phyloP scores from a whole-genome alignment of 495 filamentous ascomycete genomes.

The Wilcoxina mikolae region DNA sequence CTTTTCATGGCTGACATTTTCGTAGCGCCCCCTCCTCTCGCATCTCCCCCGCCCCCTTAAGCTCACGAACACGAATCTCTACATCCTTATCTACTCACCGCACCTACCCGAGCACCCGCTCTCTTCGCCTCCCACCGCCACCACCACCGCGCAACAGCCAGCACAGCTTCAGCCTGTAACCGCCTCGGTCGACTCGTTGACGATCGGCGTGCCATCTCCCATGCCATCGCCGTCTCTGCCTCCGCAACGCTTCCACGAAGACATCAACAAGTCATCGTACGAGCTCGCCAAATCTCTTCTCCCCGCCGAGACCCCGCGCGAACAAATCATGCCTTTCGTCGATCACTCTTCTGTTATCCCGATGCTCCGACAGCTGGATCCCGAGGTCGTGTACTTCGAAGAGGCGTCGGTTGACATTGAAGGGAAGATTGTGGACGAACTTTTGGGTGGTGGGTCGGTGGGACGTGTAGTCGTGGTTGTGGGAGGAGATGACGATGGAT shows the following conservation, averaged over 20 bases:
- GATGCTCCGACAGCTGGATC: conserved; percentile 13
- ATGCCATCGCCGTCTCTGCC: conserved; percentile 4
- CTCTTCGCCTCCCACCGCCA: not conserved
- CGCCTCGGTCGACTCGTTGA: not conserved
- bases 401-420: conserved; percentile 12
- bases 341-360: conserved; percentile 4
- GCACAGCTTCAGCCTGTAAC: no score
- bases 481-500: conserved; percentile 16
- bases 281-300: conserved; percentile 13
- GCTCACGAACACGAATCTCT: conserved; percentile 9
- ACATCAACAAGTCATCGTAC: not conserved
- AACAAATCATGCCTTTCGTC: conserved; percentile 22
- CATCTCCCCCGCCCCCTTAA: conserved; percentile 18
- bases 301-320: conserved; percentile 12
- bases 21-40: conserved; percentile 17
- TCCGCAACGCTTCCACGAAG: not conserved
- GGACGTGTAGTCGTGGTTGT: conserved; percentile 20
- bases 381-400: conserved; percentile 24
- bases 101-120: conserved; percentile 2
- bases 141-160: not conserved
- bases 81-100: conserved; percentile 24
- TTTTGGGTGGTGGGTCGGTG: conserved; percentile 13
- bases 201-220: not conserved
- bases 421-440: conserved; percentile 12
- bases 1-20: not conserved